phyloP scores from a whole-genome alignment of 2,329 filamentous ascomycete species.

The Rutstroemia sydowiana region DNA sequence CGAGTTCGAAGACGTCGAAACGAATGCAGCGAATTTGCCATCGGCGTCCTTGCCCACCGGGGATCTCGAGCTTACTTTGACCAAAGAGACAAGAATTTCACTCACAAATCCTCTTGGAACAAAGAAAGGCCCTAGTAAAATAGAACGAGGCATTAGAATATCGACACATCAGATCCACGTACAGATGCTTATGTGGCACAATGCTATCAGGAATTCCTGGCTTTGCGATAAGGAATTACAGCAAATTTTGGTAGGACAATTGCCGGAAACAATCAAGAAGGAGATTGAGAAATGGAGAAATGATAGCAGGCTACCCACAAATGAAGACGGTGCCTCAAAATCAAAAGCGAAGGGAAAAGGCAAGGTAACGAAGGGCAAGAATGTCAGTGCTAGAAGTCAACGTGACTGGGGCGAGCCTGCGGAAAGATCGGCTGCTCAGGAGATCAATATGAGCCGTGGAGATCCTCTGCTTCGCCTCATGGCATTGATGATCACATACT shows the following conservation, averaged over 20 bases:
- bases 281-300: constrained; percentile 68
- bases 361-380: constrained; percentile 32
- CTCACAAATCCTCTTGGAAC: constrained; percentile 52
- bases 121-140: constrained; percentile 82
- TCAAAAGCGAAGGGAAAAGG: constrained; percentile 32
- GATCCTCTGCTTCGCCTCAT: constrained; percentile 76
- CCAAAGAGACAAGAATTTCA: constrained; percentile 50
- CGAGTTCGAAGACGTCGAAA: constrained; percentile 54
- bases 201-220: constrained; percentile 78
- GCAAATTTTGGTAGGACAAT: constrained; percentile 64
- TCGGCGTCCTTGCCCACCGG: constrained; percentile 47
- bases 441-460: constrained; percentile 70
- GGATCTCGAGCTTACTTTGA: constrained; percentile 68
- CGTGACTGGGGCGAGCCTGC: constrained; percentile 69
- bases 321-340: constrained; percentile 33
- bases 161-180: constrained; percentile 86
- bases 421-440: constrained; percentile 59
- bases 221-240: constrained; percentile 71
- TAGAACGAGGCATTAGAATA: constrained; percentile 69
- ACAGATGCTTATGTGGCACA: constrained; percentile 81
- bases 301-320: constrained; percentile 52
- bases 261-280: constrained; percentile 52
- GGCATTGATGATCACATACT: constrained; percentile 72
- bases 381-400: constrained; percentile 33
- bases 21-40: constrained; percentile 27